Evolutionary conservation across 2,329 filamentous ascomycete species (phyloP), one percentile per base, ranked within the genome.

Genomic region (Achaetomium macrosporum): DNA sequence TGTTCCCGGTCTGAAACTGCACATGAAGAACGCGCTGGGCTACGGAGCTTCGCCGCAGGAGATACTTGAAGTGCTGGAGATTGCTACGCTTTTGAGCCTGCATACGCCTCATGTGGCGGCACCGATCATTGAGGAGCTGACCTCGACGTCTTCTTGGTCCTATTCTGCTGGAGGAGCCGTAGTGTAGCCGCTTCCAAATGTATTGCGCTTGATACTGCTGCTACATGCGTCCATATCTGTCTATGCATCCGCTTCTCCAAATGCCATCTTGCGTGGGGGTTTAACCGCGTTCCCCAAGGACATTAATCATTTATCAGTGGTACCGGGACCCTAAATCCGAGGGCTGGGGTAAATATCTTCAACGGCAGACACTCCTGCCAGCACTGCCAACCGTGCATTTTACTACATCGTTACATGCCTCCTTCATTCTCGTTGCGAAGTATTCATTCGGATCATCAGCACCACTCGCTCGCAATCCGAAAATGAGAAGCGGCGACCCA

Each of bases 21-120:
- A 76, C 57, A 76, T 76, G 67, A 68, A 67, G 51, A 76, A 76
- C 56, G 74, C 73, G 20, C 59, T 76, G 5, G 65, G 68, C 12
- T 73, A 72, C 54, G 75, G 74, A 0, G 73, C 71, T 0, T 73
- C 69, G 1, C 66, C 69, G 5, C 69, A 75, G 40, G 72, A 76
- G 63, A 73, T 77, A 43, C 66, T 75, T 63, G 73, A 76, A 57
- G 71, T 76, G 0, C 58, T 76, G 50, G 72, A 77, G 58, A 63
- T 77, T 57, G 70, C 73, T 2, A 68, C 63, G 3, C 45, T 64
- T 10, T 46, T 66, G 49, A 63, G 63, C 55, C 16, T 65, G 42
- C 64, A 66, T 13, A 65, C 62, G 11, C 62, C 59, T 5, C 64
- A 66, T 57, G 63, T 66, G 11, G 59, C 64, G n/a, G 61, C 60